Base-by-base conservation (phyloP, 495 filamentous ascomycete genomes). In the Neurospora sp. region DNA sequence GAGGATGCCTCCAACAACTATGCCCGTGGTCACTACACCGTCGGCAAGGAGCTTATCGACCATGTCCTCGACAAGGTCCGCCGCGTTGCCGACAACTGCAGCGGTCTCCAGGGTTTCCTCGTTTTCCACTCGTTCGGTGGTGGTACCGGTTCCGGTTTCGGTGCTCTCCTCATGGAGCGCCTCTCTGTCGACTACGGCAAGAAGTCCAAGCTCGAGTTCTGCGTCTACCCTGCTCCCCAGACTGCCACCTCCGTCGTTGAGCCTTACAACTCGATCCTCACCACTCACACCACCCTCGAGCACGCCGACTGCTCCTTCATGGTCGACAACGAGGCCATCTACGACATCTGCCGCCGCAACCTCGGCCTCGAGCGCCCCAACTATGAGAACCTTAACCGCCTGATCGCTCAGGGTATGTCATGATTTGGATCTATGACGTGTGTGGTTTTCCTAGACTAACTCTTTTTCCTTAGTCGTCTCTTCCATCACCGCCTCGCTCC, bases 1-100 rank as follows among this genome's bases (percentile, higher is more conserved):
- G 95, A 98, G 88, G 95, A 98, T 89, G 95, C 95, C 72, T 97
- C 95, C 69, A 98, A 98, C 90, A 98, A 98, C 90, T 98, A 97
- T 82, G 95, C 95, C 73, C 93, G 95, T 86, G 95, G 95, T 78
- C 95, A 98, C 87, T 98, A 98, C 88, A 98, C 95, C 76, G 93
- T 98, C 78, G 95, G 95, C 78, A 98, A 98, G 89, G 95, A 98
- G 87, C 89, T 98, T 83, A 96, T 98, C 79, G 95, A 98, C 83
- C 91, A 93, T 84, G 95, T 98, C 47, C 85, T 98, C 80, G 95
- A 98, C 87, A 93, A 95, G 89, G 91, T 98, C 74, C 93, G 95
- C 81, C 93, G 90, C 78, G 92, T 97, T 72, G 95, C 94, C 80
- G 96, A 99, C 86, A 94, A 93, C 87, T 99, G 96, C 86, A 90